phyloP scores from a whole-genome alignment of 2,329 filamentous ascomycete species.

The Arthrobotrys sphaeroides region DNA sequence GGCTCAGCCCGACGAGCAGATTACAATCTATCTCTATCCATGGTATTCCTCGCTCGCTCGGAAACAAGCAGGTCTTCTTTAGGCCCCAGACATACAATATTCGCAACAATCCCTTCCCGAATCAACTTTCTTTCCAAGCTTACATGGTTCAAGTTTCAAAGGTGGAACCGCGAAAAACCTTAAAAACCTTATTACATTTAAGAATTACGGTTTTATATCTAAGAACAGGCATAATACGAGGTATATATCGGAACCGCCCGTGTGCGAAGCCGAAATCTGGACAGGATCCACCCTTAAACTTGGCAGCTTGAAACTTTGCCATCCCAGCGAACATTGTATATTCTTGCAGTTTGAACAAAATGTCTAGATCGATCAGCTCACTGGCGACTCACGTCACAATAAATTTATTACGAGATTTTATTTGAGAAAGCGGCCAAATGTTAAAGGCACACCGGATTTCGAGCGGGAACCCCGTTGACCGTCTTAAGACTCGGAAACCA shows the following conservation, averaged over 20 bases:
- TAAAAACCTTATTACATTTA: not conserved
- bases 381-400: not conserved
- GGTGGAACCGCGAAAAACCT: no score
- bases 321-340: constrained; percentile 2
- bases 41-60: constrained; percentile 41
- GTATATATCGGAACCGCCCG: constrained; percentile 12
- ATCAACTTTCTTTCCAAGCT: not conserved
- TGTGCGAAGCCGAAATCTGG: not conserved
- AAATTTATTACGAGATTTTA: no score
- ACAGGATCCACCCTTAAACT: constrained; percentile 9
- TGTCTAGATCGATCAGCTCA: not conserved
- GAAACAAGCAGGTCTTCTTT: constrained; percentile 9
- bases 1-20: constrained; percentile 27
- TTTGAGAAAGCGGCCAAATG: not conserved
- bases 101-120: not conserved
- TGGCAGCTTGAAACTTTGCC: not conserved
- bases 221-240: constrained; percentile 4
- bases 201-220: constrained; percentile 5
- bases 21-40: constrained; percentile 33
- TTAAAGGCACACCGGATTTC: not conserved
- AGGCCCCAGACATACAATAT: not conserved
- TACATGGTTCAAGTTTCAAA: not conserved
- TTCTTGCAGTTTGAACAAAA: not conserved
- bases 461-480: not conserved
- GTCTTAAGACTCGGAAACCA: not conserved